Percentiles rank a stretch among this genome's conserved stretches.
Evolutionary conservation across 768 basidiomycete genomes (phyloP).

Genomic region (Astraeus odoratus): DNA sequence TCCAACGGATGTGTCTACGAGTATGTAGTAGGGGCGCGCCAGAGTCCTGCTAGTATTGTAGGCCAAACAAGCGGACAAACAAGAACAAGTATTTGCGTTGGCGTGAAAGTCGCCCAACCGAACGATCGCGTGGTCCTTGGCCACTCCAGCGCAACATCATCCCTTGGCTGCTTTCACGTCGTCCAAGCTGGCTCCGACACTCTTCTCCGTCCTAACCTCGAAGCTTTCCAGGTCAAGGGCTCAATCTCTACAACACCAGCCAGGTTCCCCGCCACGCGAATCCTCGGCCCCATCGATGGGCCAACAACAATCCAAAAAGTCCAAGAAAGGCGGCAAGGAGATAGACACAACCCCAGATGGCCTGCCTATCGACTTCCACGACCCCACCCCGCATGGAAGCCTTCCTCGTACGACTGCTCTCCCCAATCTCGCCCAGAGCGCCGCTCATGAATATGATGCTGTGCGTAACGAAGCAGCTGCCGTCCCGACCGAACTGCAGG

Average conservation of each 20-base stretch:
- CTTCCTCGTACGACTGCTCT: conserved; percentile 40
- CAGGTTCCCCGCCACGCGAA: conserved; percentile 35
- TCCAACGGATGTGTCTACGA: too few species aligned
- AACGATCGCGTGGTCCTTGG: conserved; percentile 22
- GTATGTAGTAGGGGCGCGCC: too few species aligned
- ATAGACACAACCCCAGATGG: conserved; percentile 42
- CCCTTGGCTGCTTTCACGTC: conserved; percentile 7
- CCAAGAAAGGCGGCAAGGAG: conserved; percentile 65
- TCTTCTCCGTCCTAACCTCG: conserved; percentile 69
- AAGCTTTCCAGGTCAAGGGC: conserved; percentile 66
- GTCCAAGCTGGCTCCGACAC: conserved; percentile 73
- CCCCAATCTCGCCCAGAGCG: conserved; percentile 34
- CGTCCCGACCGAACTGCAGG: conserved; percentile 26
- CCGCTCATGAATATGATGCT: conserved; percentile 29
- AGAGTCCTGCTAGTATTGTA: neutral
- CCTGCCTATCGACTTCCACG: conserved; percentile 33
- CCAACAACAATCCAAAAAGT: conserved; percentile 80
- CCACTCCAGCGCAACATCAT: conserved; percentile 15
- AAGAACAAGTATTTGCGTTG: conserved; percentile 18
- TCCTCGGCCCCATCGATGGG: conserved; percentile 55
- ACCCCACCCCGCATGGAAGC: conserved; percentile 32
- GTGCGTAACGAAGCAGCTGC: conserved; percentile 26
- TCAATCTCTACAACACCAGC: conserved; percentile 67
- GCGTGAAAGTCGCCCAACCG: conserved; percentile 10
- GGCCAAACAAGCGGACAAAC: conserved; percentile 30